Base-by-base conservation (phyloP, 495 filamentous ascomycete genomes). In the Neurospora sp. region DNA sequence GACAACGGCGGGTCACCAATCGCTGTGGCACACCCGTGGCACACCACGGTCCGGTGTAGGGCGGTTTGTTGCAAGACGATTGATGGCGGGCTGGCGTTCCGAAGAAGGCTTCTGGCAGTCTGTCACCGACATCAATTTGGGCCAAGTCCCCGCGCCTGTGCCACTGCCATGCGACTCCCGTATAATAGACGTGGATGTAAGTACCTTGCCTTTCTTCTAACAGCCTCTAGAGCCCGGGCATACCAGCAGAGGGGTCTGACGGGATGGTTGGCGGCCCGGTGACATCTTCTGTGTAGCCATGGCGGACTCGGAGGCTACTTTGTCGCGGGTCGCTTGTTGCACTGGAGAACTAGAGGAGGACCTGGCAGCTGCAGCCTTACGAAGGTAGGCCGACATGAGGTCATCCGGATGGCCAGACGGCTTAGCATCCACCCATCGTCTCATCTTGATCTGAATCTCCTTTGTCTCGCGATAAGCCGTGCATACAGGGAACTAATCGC, bases 21-120 rank as follows among this genome's bases (percentile, higher is more conserved):
- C 11, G 7, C 72, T 38, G 75, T 77, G 75, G 73, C 78, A 76
- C 75, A 76, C 23, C 75, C 46, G 73, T 73, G 79, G 71, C 78
- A 76, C 73, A 76, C 72, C 73, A 71, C 71, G 74, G 75, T 69
- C 72, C 69, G 40, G 44, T 69, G 70, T 76, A 77, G 70, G 76
- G 72, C 77, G 54, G 71, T 69, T 46, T 69, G 71, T 74, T 73
- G 70, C 75, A 79, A 79, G 78, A 75, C 77, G 77, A 66, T 35
- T 77, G 73, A 81, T 31, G 72, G 73, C 70, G 73, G 74, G 77
- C 75, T 74, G 78, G 76, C 74, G 75, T 79, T 79, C 69, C 79
- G 77, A 76, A 74, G 76, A 46, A 73, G 48, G 41, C 41, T 72
- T 66, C 46, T 69, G 59, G 70, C 23, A 70, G 39, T 69, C 69